These are phyloP conservation scores for Globisporangium abappressorium DNA, from an alignment of 352 stramenopile species.

Conservation along the genomic window DNA sequence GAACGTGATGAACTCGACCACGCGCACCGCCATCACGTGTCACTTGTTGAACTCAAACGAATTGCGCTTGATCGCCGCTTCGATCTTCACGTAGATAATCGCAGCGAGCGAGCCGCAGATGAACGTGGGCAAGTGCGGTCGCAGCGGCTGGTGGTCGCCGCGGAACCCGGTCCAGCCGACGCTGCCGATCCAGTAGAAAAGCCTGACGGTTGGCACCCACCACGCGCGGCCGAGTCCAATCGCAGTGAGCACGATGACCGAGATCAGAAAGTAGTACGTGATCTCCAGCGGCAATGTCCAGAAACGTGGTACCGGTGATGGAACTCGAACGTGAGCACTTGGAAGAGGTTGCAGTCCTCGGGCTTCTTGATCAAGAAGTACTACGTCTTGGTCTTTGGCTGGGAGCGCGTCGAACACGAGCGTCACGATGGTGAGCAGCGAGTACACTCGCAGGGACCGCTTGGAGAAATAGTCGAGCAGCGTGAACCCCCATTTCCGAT, in stretches of 20 bases:
- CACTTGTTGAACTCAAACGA: conserved; percentile 21
- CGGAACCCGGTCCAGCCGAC: conserved; percentile 22
- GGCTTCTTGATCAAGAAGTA: no score
- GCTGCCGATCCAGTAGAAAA: conserved; percentile 14
- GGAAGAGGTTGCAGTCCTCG: conserved; percentile 23
- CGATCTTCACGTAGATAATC: conserved; percentile 26
- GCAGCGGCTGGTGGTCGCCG: conserved; percentile 25
- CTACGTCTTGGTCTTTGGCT: conserved; percentile 14
- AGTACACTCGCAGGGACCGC: conserved; percentile 52
- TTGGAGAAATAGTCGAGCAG: conserved; percentile 47
- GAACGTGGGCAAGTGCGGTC: conserved; percentile 34
- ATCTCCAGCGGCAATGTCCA: conserved; percentile 57
- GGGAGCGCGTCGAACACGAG: conserved; percentile 22
- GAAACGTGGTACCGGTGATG: conserved; percentile 40
- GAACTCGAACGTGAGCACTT: conserved; percentile 34
- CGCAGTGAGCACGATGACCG: conserved; percentile 22
- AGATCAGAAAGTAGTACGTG: conserved; percentile 37
- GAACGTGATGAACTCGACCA: conserved; percentile 21
- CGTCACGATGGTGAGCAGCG: conserved; percentile 35
- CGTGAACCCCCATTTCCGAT: conserved; percentile 13
- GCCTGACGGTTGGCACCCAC: conserved; percentile 18
- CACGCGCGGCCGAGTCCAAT: conserved; percentile 7
- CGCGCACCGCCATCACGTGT: conserved; percentile 22
- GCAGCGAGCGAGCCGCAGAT: conserved; percentile 39
- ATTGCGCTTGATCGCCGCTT: conserved; percentile 19